phyloP scores from a whole-genome alignment of 1,284 basidiomycete genomes.

The Melampsora abietis-canadensis region DNA sequence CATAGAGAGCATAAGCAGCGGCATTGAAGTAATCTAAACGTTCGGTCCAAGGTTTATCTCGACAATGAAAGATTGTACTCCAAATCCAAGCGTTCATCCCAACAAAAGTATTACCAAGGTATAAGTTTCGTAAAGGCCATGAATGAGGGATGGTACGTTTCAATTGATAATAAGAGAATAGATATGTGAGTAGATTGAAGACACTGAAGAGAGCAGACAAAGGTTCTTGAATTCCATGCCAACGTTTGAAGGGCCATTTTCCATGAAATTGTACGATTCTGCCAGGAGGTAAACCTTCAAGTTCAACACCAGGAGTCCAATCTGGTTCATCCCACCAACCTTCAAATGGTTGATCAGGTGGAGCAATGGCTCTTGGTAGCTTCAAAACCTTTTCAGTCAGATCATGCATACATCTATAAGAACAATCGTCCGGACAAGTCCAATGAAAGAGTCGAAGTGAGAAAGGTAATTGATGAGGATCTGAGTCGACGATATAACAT shows the following conservation, averaged over 20 bases:
- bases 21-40: constrained; percentile 94
- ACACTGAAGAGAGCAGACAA: constrained; percentile 85
- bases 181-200: constrained; percentile 73
- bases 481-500: constrained; percentile 54
- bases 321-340: constrained; percentile 32
- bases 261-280: constrained; percentile 72
- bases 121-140: constrained; percentile 57
- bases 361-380: constrained; percentile 47
- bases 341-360: constrained; percentile 19
- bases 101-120: constrained; percentile 68
- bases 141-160: constrained; percentile 59
- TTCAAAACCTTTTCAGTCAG: constrained; percentile 67
- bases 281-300: constrained; percentile 48
- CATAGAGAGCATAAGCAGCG: constrained; percentile 66
- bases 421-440: constrained; percentile 83
- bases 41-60: constrained; percentile 82
- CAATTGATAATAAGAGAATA: constrained; percentile 59
- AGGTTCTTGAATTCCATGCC: constrained; percentile 76
- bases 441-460: constrained; percentile 53
- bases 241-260: constrained; percentile 88
- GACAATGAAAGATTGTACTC: constrained; percentile 85
- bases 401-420: constrained; percentile 80
- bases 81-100: constrained; percentile 91
- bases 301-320: constrained; percentile 14
- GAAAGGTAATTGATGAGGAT: constrained; percentile 50